Base-by-base conservation (phyloP, 306 rosid species). In the Dryas alaskensis region DNA sequence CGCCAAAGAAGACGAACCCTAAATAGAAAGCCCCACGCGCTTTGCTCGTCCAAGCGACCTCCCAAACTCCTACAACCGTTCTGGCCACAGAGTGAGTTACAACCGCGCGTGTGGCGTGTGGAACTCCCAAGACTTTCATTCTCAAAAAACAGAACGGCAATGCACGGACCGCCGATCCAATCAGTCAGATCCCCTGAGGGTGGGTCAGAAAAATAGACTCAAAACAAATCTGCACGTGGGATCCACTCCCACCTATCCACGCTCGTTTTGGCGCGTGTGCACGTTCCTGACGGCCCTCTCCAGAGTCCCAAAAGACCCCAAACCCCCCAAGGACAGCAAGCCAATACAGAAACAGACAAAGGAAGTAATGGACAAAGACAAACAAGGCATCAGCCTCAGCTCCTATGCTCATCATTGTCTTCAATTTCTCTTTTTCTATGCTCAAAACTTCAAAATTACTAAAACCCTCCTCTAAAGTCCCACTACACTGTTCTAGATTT, bases 401-500 rank as follows among this genome's bases (percentile, higher is more conserved):
- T n/a, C 53, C 64, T 42, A 37, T 53, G n/a, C 63, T 88, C 88
- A 70, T 37, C 79, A 48, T 63, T 16, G 59, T 70, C 81, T 77
- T 37, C 48, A 12, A 4, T 2, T 17, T 58, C 4, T 13, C 6
- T 47, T 9, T 19, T 47, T n/a, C 63, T 2, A 4, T 17, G 37
- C 3, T 0, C 37, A 3, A 0, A 4, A 6, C 60, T 2, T 40
- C 52, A 12, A 0, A 57, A 12, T 55, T 16, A 3, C 31, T 58
- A 19, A 37, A 17, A 52, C 77, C 85, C 74, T 12, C 54, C 73
- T 42, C 43, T 27, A 25, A 14, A 4, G 54, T 25, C 8, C 8
- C 0, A 2, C 1, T 6, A 68, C 73, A 79, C 79, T 74, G 83
- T 84, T 90, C 92, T 70, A 80, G 89, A 87, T 85, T 76, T 88